Conservation (phyloP, 2,329 filamentous ascomycete species). For the Monilinia fructicola region DNA sequence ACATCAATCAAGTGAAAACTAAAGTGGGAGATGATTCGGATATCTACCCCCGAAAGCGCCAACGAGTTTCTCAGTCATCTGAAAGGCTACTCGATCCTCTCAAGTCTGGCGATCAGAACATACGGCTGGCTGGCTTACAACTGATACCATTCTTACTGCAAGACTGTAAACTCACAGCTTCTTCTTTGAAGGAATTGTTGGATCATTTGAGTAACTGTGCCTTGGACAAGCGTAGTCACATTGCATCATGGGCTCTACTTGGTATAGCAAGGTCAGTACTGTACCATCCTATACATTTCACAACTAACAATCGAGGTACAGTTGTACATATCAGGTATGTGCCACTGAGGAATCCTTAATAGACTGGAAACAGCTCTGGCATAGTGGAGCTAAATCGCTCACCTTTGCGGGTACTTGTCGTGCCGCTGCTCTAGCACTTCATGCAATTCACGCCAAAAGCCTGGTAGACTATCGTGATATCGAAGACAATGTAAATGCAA, state of each 20-base stretch:
- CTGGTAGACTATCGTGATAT: slow-evolving; percentile 68
- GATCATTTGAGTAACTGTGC: slow-evolving; percentile 58
- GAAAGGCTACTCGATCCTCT: slow-evolving; percentile 37
- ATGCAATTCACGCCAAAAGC: slow-evolving; percentile 62
- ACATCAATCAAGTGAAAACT: slow-evolving; percentile 14
- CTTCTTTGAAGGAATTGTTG: slow-evolving; percentile 57
- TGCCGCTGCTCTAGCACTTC: slow-evolving; percentile 69
- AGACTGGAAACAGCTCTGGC: slow-evolving; percentile 74
- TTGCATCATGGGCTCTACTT: slow-evolving; percentile 81
- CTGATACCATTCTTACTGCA: slow-evolving; percentile 53
- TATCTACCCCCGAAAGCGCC: slow-evolving; percentile 38
- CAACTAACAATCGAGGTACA: slow-evolving; percentile 36
- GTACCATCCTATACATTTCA: neutral
- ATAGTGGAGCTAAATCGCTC: slow-evolving; percentile 67
- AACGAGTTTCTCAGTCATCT: slow-evolving; percentile 30
- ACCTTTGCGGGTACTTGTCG: slow-evolving; percentile 71
- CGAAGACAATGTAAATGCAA: slow-evolving; percentile 67
- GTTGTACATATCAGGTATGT: slow-evolving; percentile 48
- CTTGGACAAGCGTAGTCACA: slow-evolving; percentile 65
- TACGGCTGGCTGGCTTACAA: slow-evolving; percentile 47
- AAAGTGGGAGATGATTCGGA: slow-evolving; percentile 26
- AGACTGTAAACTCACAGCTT: slow-evolving; percentile 46
- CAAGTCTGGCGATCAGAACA: slow-evolving; percentile 32
- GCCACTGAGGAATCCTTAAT: slow-evolving; percentile 44
- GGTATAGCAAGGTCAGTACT: slow-evolving; percentile 70